A percentile compares a stretch with the other conserved stretches of the same genome.
Evolutionary conservation across 768 basidiomycete genomes (phyloP).

Genomic region (Ramaria sp.): DNA sequence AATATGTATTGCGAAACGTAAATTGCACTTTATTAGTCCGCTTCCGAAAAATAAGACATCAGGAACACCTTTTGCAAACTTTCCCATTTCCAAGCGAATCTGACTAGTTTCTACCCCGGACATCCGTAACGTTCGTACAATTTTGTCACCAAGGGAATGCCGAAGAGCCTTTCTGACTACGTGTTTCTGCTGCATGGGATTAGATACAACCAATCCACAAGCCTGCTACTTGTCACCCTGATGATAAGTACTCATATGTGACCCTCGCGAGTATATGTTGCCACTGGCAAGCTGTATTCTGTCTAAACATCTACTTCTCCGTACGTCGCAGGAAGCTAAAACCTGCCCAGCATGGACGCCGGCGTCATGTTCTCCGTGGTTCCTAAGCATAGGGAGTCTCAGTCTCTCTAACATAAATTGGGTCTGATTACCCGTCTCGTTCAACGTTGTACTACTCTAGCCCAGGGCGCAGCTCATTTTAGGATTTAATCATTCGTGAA

Average conservation of each 20-base stretch:
- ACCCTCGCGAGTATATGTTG: slow-evolving; percentile 11
- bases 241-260: slow-evolving; percentile 6
- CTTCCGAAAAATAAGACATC: no score
- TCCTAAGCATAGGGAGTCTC: slow-evolving; percentile 11
- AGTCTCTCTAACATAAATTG: slow-evolving; percentile 8
- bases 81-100: no score
- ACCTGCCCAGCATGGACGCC: slow-evolving; percentile 10
- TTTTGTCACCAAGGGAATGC: no score
- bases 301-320: slow-evolving; percentile 6
- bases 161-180: slow-evolving; percentile 4
- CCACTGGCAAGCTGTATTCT: slow-evolving; percentile 7
- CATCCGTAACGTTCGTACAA: no score
- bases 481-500: background rate
- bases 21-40: no score
- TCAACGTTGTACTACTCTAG: background rate
- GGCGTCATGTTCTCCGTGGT: slow-evolving; percentile 11
- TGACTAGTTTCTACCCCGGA: no score
- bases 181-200: slow-evolving; percentile 5
- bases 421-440: slow-evolving; percentile 2
- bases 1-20: no score
- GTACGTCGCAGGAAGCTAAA: slow-evolving; percentile 8
- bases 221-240: background rate
- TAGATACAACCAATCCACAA: background rate
- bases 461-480: slow-evolving; percentile 9
- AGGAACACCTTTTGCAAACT: no score